Evolutionary conservation across 78 protist genomes (phyloP).

Genomic region (Dictyostelium citrinum): DNA sequence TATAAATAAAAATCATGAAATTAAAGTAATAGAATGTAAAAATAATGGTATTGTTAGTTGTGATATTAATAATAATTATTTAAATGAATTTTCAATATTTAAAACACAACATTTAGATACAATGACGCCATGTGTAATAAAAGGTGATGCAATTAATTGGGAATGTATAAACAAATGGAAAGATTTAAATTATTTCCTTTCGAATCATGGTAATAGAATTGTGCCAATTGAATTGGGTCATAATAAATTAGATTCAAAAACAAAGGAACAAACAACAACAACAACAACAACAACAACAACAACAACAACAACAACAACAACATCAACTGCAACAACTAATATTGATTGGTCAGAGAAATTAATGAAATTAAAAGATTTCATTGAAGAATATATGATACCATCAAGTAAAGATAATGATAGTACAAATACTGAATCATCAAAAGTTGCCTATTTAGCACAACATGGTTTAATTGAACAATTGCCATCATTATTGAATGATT

Average conservation of each 20-base stretch:
- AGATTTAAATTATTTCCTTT: constrained; percentile 25
- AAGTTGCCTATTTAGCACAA: constrained; percentile 52
- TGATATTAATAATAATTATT: background rate
- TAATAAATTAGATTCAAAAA: constrained; percentile 25
- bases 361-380: constrained; percentile 26
- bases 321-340: background rate
- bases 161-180: constrained; percentile 34
- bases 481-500: constrained; percentile 1
- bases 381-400: constrained; percentile 43
- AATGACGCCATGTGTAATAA: constrained; percentile 15
- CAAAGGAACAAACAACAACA: background rate
- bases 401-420: background rate
- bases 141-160: constrained; percentile 31
- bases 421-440: background rate
- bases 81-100: background rate
- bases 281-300: background rate
- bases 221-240: constrained; percentile 46
- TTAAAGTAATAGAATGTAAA: background rate
- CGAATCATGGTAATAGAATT: constrained; percentile 6
- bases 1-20: background rate
- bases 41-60: background rate
- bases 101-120: background rate
- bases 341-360: constrained; percentile 43
- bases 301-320: background rate
- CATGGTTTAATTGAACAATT: constrained; percentile 40